These are phyloP conservation scores for Crucihimalaya himalaica DNA, from an alignment of 345 rosid species.

Conservation along the genomic window DNA sequence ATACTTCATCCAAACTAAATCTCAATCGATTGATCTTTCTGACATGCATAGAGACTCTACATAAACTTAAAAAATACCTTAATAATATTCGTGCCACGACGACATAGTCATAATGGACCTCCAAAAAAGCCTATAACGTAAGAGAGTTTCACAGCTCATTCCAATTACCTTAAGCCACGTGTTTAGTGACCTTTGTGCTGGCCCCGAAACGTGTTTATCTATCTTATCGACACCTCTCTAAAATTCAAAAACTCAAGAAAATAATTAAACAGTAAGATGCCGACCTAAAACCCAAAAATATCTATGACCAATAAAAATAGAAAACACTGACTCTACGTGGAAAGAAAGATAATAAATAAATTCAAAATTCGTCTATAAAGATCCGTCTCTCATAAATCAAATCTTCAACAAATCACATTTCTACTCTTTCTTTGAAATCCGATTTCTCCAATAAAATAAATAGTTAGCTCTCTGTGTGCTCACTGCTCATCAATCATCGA, in stretches of 20 bases:
- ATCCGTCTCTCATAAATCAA: background rate
- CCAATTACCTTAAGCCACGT: slow-evolving; percentile 17
- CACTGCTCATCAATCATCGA: background rate
- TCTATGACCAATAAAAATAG: background rate
- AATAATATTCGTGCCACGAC: background rate
- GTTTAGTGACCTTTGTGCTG: background rate
- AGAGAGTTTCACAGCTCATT: background rate
- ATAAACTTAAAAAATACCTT: background rate
- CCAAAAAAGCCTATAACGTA: background rate
- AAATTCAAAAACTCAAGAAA: background rate
- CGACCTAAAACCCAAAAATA: slow-evolving; percentile 31
- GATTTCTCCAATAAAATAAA: background rate
- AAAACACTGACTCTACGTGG: slow-evolving; percentile 22
- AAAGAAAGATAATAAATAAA: background rate
- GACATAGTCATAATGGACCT: background rate
- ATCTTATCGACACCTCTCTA: background rate
- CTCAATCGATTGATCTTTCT: background rate
- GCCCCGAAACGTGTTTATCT: background rate
- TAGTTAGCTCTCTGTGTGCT: background rate
- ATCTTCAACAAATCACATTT: background rate
- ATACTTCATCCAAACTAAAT: background rate
- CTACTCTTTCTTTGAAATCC: background rate
- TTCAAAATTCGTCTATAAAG: slow-evolving; percentile 23
- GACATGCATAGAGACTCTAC: background rate
- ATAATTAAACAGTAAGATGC: slow-evolving; percentile 18